These are phyloP conservation scores for Phaseolus coccineus DNA, from an alignment of 331 rosid species.

Conservation along the genomic window DNA sequence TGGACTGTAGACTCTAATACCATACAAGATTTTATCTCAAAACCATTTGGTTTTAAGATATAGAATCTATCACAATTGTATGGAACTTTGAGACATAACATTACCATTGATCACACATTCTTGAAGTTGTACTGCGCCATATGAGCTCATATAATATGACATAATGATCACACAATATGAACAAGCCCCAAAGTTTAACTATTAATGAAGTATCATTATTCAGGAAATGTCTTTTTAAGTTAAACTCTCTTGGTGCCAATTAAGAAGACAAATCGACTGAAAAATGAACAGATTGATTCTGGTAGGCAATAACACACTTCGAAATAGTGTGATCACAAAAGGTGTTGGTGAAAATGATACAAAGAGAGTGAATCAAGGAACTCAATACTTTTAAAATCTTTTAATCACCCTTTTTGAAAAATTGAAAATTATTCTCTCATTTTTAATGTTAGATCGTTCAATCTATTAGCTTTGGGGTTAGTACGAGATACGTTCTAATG, in stretches of 20 bases:
- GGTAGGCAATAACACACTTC: conserved; percentile 3
- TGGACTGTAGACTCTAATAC: not conserved
- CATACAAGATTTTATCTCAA: not conserved
- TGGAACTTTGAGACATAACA: conserved; percentile 24
- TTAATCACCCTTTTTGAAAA: not conserved
- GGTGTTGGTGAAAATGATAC: not conserved
- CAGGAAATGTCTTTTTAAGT: conserved; percentile 36
- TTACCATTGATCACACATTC: conserved; percentile 30
- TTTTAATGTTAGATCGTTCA: not conserved
- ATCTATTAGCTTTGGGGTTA: not conserved
- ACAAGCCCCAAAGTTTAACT: conserved; percentile 40
- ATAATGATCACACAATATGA: conserved; percentile 28
- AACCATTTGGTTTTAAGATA: not conserved
- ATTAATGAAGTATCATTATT: conserved; percentile 32
- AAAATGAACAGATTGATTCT: conserved; percentile 13
- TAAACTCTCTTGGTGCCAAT: conserved; percentile 25
- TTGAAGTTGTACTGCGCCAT: conserved; percentile 34
- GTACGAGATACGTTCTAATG: not conserved
- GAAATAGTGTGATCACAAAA: conserved; percentile 20
- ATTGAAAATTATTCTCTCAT: not conserved
- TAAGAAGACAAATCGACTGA: conserved; percentile 19
- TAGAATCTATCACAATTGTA: conserved; percentile 10
- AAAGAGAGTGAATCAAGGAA: not conserved
- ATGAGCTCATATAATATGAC: conserved; percentile 40
- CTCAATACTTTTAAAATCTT: not conserved